Evolutionary conservation across 129 eudicot species (phyloP).

Genomic region (Flaveria brownii): DNA sequence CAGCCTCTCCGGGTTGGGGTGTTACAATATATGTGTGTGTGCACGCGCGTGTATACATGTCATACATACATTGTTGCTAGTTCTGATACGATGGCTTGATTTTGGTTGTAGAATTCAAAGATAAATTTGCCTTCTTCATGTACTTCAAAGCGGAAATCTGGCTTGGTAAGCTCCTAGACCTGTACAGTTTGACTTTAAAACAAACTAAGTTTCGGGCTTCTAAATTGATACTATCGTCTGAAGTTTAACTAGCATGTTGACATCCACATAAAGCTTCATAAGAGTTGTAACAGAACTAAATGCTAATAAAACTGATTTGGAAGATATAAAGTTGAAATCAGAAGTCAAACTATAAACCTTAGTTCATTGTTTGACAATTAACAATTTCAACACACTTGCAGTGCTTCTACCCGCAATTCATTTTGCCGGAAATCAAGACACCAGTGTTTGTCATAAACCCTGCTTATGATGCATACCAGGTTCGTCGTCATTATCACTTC

Average conservation of each 20-base stretch:
- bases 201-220: conserved; percentile 16
- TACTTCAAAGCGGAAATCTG: conserved; percentile 46
- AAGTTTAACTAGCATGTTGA: background rate
- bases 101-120: conserved; percentile 38
- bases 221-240: background rate
- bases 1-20: too few relatives aligned
- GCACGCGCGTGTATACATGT: background rate
- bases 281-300: background rate
- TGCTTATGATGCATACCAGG: conserved; percentile 51
- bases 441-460: conserved; percentile 51
- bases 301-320: background rate
- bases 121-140: conserved; percentile 47
- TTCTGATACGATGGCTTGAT: conserved; percentile 14
- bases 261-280: conserved; percentile 5
- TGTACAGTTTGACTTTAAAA: conserved; percentile 24
- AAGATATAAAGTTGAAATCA: conserved; percentile 21
- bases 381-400: conserved; percentile 7
- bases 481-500: conserved; percentile 16
- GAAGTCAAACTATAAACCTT: conserved; percentile 15
- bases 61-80: conserved; percentile 6
- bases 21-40: too few relatives aligned
- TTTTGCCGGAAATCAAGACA: conserved; percentile 41
- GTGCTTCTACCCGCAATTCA: conserved; percentile 52
- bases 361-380: background rate
- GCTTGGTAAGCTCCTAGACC: conserved; percentile 39